Base-by-base conservation (phyloP, 495 filamentous ascomycete genomes). In the Annulohypoxylon maeteangense region DNA sequence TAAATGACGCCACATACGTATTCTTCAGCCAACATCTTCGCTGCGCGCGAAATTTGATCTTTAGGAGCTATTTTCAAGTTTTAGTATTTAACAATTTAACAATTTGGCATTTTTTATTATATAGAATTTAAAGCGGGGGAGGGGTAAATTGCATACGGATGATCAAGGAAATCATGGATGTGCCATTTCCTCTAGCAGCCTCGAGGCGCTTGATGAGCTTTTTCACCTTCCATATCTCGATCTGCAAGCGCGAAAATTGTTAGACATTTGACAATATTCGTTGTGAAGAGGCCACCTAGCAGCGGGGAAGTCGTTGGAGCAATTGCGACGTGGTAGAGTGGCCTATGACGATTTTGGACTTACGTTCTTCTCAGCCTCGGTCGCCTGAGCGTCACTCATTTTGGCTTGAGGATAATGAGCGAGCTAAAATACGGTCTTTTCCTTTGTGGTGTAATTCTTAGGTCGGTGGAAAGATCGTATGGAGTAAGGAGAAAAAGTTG, bases 11-110 rank as follows among this genome's bases (percentile, higher is more conserved):
- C 67, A 85, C 92, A 72, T 86, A 97, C 94, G 78, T 94, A 98
- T 91, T 98, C 95, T 97, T 99, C 95, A 82, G 95, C 95, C 89
- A 99, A 90, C 95, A 99, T 99, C 87, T 97, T 97, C 42, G 96
- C 93, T 38, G 93, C 93, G 66, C 95, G 89, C 11, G 96, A 98
- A 55, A 99, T 88, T 81, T 99, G 95, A 81, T 98, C 95, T 89
- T 98, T 99, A 56, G 95, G 95, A 50, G 95, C 92, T 97, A 4
- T 55, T 25, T 47, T 48, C 14, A 29, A 25, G 10, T 25, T 27
- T 77, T 64, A 71, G 73, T 40, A 62, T 57, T 50, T 29, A 0
- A 8, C 20, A 23, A n/a, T n/a, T n/a, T n/a, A n/a, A n/a, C n/a
- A n/a, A n/a, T 48, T 48, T 48, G 7, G 4, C 11, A 48, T 23